phyloP scores from a whole-genome alignment of 2,329 filamentous ascomycete species.

The Pseudovirgaria hyperparasitica region DNA sequence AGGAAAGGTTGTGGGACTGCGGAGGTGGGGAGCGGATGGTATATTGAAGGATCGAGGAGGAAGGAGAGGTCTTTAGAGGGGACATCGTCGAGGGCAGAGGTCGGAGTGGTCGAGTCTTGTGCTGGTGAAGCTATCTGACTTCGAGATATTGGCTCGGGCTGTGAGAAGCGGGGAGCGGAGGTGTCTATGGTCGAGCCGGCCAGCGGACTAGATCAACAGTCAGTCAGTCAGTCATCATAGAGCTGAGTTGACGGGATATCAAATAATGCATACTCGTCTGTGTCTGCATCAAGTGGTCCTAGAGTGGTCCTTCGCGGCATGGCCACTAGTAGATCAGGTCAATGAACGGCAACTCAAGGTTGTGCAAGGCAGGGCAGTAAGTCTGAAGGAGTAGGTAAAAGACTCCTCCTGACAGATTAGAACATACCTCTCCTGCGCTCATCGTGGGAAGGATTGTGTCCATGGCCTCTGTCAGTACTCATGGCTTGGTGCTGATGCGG shows the following conservation, averaged over 20 bases:
- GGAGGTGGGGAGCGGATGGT: slow-evolving; percentile 62
- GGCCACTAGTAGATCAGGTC: slow-evolving; percentile 30
- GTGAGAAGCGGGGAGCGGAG: slow-evolving; percentile 9
- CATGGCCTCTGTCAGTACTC: slow-evolving; percentile 17
- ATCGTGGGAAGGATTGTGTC: slow-evolving; percentile 15
- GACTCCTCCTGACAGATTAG: neutral
- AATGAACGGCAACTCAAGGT: neutral
- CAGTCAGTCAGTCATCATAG: slow-evolving; percentile 21
- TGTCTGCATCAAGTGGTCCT: slow-evolving; percentile 55
- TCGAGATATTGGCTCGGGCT: too few species aligned
- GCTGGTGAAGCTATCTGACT: too few species aligned
- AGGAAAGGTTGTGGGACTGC: slow-evolving; percentile 54
- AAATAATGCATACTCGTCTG: slow-evolving; percentile 48
- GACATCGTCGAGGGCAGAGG: slow-evolving; percentile 17
- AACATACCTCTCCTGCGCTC: slow-evolving; percentile 11
- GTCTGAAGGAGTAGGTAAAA: too few species aligned
- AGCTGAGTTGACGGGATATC: slow-evolving; percentile 10
- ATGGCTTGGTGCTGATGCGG: too few species aligned
- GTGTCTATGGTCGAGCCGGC: slow-evolving; percentile 10
- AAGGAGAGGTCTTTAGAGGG: slow-evolving; percentile 64
- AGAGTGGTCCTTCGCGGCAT: slow-evolving; percentile 58
- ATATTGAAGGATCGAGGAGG: slow-evolving; percentile 67
- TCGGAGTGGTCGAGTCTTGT: too few species aligned
- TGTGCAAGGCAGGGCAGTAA: too few species aligned
- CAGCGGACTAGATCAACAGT: slow-evolving; percentile 11